These are phyloP conservation scores for Polytrichum commune DNA, from an alignment of 225 moss, liverwort and hornwort genomes.

Conservation along the genomic window DNA sequence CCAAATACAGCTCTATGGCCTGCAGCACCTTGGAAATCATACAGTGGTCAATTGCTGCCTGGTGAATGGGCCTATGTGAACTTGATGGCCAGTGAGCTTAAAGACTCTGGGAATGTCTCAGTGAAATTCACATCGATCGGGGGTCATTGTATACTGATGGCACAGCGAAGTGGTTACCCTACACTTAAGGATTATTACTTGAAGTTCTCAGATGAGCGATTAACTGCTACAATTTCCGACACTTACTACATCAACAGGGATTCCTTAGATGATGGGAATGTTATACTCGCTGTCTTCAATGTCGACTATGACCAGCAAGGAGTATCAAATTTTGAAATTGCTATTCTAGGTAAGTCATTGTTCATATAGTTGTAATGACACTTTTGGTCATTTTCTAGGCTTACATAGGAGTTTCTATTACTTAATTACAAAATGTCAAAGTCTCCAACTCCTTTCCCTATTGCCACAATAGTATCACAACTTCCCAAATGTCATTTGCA, in stretches of 20 bases:
- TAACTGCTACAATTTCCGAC: constrained; percentile 25
- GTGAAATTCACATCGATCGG: constrained; percentile 26
- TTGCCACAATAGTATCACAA: too few species aligned
- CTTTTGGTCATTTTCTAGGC: background rate
- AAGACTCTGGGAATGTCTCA: constrained; percentile 13
- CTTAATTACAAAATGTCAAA: background rate
- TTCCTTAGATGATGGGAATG: constrained; percentile 15
- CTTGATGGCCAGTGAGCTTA: constrained; percentile 15
- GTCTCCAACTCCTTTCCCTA: background rate
- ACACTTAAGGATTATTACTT: constrained; percentile 35
- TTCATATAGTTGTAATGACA: too few species aligned
- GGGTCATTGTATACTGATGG: constrained; percentile 43
- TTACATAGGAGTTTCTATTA: background rate
- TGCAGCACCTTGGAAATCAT: constrained; percentile 15
- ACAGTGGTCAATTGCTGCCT: constrained; percentile 31
- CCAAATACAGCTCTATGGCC: constrained; percentile 32
- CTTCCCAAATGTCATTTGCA: too few species aligned
- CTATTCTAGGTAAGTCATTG: constrained; percentile 22
- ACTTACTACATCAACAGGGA: constrained; percentile 23
- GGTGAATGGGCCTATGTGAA: constrained; percentile 49
- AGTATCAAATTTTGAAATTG: constrained; percentile 36
- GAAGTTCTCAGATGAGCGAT: constrained; percentile 38
- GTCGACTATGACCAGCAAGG: constrained; percentile 40
- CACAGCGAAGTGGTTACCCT: constrained; percentile 34
- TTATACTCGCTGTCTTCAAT: constrained; percentile 52